These are phyloP conservation scores for Priceomyces fermenticarens DNA, from an alignment of 805 yeast species.

Conservation along the genomic window DNA sequence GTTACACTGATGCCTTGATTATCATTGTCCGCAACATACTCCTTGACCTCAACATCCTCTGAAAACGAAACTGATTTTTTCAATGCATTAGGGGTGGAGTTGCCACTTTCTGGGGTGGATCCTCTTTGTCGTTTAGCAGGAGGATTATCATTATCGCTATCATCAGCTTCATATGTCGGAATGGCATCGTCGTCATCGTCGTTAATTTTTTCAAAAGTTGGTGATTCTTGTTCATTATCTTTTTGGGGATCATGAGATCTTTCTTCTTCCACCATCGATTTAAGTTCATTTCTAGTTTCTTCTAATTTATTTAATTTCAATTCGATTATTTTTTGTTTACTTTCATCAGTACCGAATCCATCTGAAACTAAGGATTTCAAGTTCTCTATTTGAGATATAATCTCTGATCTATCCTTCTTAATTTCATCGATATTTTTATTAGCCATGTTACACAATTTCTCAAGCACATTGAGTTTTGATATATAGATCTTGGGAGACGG, in stretches of 20 bases:
- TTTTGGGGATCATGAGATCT: background rate
- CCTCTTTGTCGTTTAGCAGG: constrained; percentile 13
- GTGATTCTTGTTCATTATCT: constrained; percentile 27
- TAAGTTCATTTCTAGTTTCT: constrained; percentile 29
- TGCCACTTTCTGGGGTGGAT: constrained; percentile 19
- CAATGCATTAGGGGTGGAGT: constrained; percentile 20
- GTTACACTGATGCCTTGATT: constrained; percentile 18
- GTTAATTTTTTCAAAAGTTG: constrained; percentile 19
- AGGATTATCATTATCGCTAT: constrained; percentile 13
- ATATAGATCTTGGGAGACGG: constrained; percentile 38
- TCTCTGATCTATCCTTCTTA: constrained; percentile 22
- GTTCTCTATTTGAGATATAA: constrained; percentile 23
- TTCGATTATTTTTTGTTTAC: constrained; percentile 27
- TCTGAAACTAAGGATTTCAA: constrained; percentile 21
- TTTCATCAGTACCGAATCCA: constrained; percentile 29
- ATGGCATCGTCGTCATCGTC: constrained; percentile 22
- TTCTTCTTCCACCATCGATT: constrained; percentile 21
- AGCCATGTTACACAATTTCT: constrained; percentile 34
- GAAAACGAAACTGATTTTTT: constrained; percentile 39
- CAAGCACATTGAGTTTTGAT: constrained; percentile 36
- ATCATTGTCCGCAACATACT: constrained; percentile 37
- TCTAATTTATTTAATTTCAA: constrained; percentile 24
- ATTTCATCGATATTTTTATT: constrained; percentile 29
- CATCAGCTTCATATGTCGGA: constrained; percentile 22
- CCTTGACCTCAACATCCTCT: constrained; percentile 40